Evolutionary conservation across 225 moss, liverwort and hornwort species (phyloP), one percentile per base, ranked within the genome.

Genomic region (Antitrichia curtipendula): DNA sequence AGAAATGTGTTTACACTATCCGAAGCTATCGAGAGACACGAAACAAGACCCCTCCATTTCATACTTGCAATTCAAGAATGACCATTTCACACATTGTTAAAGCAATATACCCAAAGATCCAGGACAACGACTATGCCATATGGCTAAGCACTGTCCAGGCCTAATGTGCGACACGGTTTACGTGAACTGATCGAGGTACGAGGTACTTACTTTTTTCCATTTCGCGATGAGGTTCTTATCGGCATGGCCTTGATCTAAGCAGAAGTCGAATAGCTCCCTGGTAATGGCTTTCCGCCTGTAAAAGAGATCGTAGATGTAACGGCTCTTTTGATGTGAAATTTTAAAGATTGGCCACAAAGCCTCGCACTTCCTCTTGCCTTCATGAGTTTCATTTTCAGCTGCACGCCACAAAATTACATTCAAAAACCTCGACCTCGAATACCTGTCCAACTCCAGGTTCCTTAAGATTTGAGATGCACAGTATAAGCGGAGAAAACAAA

Each of bases 301-400:
- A 82, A 93, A 99, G 45, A 99, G 92, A 87, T 99, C 99, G 89
- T 94, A 97, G 59, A 99, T 97, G 53, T 99, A 99, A 62, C 97
- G 95, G 64, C 97, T 97, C 94, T 99, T 99, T 75, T 99, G 99
- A 89, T 99, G 99, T 63, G 95, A 92, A 49, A 99, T 97, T 88
- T 99, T 99, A 80, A 99, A 99, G 76, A 99, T 97, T 43, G 99
- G 99, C 99, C 99, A 99, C 86, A 99, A 87, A 63, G 99, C 97
- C 88, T 99, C 99, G 87, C 99, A 99, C 79, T 97, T 99, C 88
- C 99, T 93, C 92, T 97, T 99, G 74, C 99, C 99, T 88, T 99
- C 99, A 66, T 99, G 99, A 41, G 99, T 96, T 82, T 99, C 99
- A 91, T 99, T 99, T 87, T 99, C 99, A 85, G 97, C 99, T 98